Evolutionary conservation across 1,284 basidiomycete species (phyloP).

Genomic region (Ustilago sp.): DNA sequence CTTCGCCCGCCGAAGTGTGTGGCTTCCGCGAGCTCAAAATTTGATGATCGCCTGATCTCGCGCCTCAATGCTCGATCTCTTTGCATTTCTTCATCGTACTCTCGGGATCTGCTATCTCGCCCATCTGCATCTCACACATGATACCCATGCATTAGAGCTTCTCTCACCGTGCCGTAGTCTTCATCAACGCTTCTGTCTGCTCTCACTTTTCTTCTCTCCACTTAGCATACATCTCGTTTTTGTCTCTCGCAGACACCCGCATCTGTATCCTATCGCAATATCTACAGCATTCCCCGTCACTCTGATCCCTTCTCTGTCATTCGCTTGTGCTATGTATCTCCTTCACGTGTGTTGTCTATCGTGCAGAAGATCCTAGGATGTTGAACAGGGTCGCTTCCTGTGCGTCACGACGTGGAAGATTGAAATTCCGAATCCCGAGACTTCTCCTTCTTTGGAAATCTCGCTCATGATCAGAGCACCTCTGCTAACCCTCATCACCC

Average conservation of each 20-base stretch:
- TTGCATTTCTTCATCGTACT: not conserved
- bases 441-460: not conserved
- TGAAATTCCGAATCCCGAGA: slow-evolving; percentile 8
- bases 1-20: slow-evolving; percentile 49
- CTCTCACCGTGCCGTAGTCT: not conserved
- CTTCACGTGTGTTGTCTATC: not conserved
- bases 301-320: not conserved
- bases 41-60: slow-evolving; percentile 9
- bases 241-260: not conserved
- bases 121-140: not conserved
- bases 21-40: slow-evolving; percentile 62
- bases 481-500: not conserved
- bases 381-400: not conserved
- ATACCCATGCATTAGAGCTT: slow-evolving; percentile 2
- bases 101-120: not conserved
- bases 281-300: slow-evolving; percentile 4
- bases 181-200: not conserved
- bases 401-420: not conserved
- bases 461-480: slow-evolving; percentile 4
- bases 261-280: slow-evolving; percentile 17
- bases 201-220: not conserved
- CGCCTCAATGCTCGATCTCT: slow-evolving; percentile 1
- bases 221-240: slow-evolving; percentile 7
- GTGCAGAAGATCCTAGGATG: not conserved
- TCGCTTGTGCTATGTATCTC: not conserved